These are phyloP conservation scores for Neodidymelliopsis sp. DNA, from an alignment of 2,329 filamentous ascomycete species.

Conservation along the genomic window DNA sequence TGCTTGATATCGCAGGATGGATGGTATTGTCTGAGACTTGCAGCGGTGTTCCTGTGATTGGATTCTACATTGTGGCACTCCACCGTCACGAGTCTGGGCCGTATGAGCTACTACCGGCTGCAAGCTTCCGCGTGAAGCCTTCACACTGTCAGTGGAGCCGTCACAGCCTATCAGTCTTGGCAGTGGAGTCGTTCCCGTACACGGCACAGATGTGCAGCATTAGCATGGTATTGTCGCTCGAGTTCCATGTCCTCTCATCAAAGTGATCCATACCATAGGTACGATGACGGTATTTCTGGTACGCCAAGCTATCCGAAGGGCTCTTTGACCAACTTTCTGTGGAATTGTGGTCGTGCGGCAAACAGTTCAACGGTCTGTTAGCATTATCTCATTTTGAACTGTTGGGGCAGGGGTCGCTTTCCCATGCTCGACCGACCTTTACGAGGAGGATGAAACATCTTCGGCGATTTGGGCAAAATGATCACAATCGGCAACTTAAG, in stretches of 20 bases:
- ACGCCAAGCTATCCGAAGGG: not conserved
- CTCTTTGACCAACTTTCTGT: not conserved
- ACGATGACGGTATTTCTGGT: not conserved
- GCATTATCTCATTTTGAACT: not conserved
- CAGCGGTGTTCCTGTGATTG: not conserved
- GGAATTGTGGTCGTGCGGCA: not conserved
- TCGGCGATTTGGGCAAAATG: not conserved
- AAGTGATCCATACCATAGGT: not conserved
- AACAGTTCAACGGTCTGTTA: not conserved
- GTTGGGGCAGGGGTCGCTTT: not conserved
- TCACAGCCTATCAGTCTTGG: not conserved
- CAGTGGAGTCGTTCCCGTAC: not conserved
- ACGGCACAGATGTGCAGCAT: not conserved
- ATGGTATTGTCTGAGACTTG: not conserved
- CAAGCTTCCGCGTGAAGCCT: not conserved
- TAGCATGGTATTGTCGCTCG: not conserved
- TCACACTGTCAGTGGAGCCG: not conserved
- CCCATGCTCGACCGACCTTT: not conserved
- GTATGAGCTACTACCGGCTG: not conserved
- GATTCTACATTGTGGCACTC: constrained; percentile 4
- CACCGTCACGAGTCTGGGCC: not conserved
- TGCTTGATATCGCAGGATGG: not conserved
- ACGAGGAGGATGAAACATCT: not conserved
- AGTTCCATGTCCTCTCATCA: not conserved
- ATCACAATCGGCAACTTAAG: not conserved